Conservation (phyloP, 2,329 filamentous ascomycete species). For the Xylaria sp. region DNA sequence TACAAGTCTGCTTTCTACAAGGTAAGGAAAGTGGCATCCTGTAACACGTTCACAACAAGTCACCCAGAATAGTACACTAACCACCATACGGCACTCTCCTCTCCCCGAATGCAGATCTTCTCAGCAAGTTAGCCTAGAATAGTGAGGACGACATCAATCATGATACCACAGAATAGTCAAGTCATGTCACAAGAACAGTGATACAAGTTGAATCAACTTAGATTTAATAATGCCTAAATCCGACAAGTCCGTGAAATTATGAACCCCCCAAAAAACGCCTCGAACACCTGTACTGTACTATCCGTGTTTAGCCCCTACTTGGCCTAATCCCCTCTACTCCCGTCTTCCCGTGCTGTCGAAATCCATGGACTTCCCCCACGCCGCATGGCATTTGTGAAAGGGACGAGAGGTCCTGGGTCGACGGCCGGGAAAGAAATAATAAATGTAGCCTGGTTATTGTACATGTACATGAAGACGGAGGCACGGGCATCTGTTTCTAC, state of each 20-base stretch:
- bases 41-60: too few species aligned
- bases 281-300: slow-evolving; percentile 25
- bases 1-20: too few species aligned
- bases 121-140: too few species aligned
- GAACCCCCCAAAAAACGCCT: slow-evolving; percentile 16
- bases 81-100: too few species aligned
- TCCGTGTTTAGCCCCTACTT: slow-evolving; percentile 23
- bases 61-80: too few species aligned
- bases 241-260: slow-evolving; percentile 21
- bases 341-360: not conserved
- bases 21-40: too few species aligned
- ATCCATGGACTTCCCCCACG: not conserved
- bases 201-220: slow-evolving; percentile 1
- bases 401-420: not conserved
- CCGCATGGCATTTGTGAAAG: not conserved
- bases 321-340: slow-evolving; percentile 3
- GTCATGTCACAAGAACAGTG: not conserved
- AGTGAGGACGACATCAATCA: too few species aligned
- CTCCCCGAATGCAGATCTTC: too few species aligned
- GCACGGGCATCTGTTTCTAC: slow-evolving; percentile 5
- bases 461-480: slow-evolving; percentile 12
- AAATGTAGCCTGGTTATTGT: slow-evolving; percentile 10
- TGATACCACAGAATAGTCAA: not conserved
- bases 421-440: slow-evolving; percentile 1
- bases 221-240: slow-evolving; percentile 18